These are phyloP conservation scores for Colletotrichum endophyticum DNA, from an alignment of 2,329 filamentous ascomycete species.

Conservation along the genomic window DNA sequence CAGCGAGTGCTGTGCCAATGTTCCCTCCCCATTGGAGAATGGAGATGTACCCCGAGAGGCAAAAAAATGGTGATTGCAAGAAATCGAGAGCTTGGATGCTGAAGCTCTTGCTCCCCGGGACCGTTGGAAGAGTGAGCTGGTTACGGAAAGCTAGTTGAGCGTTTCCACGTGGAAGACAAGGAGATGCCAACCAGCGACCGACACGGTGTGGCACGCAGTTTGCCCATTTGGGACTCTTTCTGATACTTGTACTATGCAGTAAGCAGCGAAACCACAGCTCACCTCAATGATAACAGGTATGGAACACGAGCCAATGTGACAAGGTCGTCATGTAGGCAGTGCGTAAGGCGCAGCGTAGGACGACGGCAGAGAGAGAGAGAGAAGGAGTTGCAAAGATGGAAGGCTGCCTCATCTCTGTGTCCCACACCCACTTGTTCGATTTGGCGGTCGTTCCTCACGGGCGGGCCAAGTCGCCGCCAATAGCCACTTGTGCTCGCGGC, in stretches of 20 bases:
- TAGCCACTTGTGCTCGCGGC: neutral
- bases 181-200: neutral
- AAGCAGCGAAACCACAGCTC: neutral
- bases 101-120: neutral
- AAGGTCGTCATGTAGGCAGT: neutral
- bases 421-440: neutral
- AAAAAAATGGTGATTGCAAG: neutral
- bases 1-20: neutral
- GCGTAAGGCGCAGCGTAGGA: neutral
- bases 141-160: neutral
- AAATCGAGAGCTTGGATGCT: neutral
- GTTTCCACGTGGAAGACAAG: slow-evolving; percentile 18
- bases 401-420: slow-evolving; percentile 11
- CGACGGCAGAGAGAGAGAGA: neutral
- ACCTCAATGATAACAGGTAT: neutral
- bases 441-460: neutral
- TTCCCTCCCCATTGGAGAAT: neutral
- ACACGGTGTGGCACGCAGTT: neutral
- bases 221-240: neutral
- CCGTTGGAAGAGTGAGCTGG: neutral
- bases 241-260: neutral
- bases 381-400: neutral
- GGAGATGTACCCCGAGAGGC: neutral
- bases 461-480: neutral
- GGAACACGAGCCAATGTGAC: neutral